Evolutionary conservation across 2,329 filamentous ascomycete species (phyloP), one percentile per base, ranked within the genome.

Genomic region (Metarhizium album): DNA sequence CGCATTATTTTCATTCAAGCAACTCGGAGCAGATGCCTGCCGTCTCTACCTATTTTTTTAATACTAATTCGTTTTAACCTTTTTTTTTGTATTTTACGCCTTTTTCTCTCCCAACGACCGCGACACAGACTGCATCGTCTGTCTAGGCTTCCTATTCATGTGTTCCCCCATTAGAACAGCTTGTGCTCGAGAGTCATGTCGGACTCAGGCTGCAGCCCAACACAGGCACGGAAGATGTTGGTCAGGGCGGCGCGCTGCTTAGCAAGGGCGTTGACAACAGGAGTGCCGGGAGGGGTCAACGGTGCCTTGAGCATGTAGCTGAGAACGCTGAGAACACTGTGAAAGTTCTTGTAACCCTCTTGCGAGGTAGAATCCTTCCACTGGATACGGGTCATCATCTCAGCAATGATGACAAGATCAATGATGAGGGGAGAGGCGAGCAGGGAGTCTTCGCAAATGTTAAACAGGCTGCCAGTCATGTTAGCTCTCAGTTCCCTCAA

Each of bases 131-230:
- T 40, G n/a, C n/a, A n/a, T n/a, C n/a, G n/a, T n/a, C 24, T 31
- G 24, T 47, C 27, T 23, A 9, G 42, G 1, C 6, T 20, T 48
- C n/a, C 53, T 51, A 49, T 51, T 24, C 42, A 46, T 38, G 38
- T 38, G 31, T 13, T 14, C 27, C 38, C 23, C 46, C 42, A 52
- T 69, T 79, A 87, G 67, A 96, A 90, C 57, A 97, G 80, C 83
- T 97, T 98, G 77, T 97, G 91, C 80, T 98, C 93, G 49, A 97
- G 80, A 40, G 90, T 96, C 93, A 98, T 98, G 69, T 98, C 93
- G 52, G 85, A 93, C 80, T 98, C 93, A 16, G 93, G 93, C 78
- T 96, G 88, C 54, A 98, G 80, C 58, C 93, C 93, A 62, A 98
- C 85, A 64, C 91, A 97, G 58, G 93, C 93, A 64, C 91, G 90